Evolutionary conservation across 1,139 yeast genomes (phyloP).

Genomic region (Magnusiomyces sp.): DNA sequence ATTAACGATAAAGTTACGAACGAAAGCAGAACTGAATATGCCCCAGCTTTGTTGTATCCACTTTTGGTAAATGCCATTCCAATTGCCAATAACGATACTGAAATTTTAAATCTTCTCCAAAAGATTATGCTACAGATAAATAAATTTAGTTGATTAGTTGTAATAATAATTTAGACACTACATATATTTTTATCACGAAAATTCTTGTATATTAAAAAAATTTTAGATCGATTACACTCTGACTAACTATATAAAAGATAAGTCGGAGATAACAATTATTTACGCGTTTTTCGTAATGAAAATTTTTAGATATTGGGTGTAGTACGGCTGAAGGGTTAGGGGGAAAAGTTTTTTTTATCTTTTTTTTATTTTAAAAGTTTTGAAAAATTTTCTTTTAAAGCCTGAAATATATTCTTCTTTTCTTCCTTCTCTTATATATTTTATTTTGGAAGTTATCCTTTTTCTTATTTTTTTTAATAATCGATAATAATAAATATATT

Average conservation of each 20-base stretch:
- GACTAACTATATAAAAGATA: background rate
- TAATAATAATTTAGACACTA: background rate
- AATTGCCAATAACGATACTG: conserved; percentile 16
- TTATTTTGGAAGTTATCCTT: too few species aligned
- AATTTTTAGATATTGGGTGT: background rate
- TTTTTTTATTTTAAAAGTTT: conserved; percentile 4
- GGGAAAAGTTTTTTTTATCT: conserved; percentile 5
- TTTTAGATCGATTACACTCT: background rate
- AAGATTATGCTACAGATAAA: conserved; percentile 7
- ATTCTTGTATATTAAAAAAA: background rate
- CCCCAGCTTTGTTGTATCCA: conserved; percentile 11
- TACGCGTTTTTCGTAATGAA: background rate
- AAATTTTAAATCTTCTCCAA: conserved; percentile 4
- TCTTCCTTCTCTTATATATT: background rate
- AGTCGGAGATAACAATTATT: background rate
- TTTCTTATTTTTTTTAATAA: background rate
- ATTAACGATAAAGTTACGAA: too few species aligned
- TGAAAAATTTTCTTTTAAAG: background rate
- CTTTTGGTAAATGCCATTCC: conserved; percentile 17
- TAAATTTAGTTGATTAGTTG: background rate
- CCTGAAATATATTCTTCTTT: background rate
- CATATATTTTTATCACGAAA: background rate
- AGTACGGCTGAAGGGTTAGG: background rate
- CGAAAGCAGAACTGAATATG: background rate
- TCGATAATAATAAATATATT: background rate